phyloP scores from a whole-genome alignment of 2,329 filamentous ascomycete species.

The Coleophoma crateriformis region DNA sequence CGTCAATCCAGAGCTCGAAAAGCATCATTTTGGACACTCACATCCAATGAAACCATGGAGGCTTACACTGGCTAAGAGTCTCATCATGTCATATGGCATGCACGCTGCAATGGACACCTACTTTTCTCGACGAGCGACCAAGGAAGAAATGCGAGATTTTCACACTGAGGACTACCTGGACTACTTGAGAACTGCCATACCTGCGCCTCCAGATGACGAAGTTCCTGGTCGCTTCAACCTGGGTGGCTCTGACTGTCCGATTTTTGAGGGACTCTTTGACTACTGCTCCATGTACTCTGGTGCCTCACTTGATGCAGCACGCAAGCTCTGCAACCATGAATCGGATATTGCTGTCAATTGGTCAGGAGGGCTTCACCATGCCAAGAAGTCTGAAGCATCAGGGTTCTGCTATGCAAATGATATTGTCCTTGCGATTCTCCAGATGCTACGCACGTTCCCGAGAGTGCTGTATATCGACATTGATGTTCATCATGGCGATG shows the following conservation, averaged over 20 bases:
- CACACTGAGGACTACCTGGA: slow-evolving; percentile 88
- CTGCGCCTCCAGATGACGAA: slow-evolving; percentile 62
- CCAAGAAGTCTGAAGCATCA: slow-evolving; percentile 87
- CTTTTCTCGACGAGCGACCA: slow-evolving; percentile 74
- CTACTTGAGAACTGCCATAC: slow-evolving; percentile 70
- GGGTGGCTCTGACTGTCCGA: slow-evolving; percentile 85
- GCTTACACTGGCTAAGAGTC: slow-evolving; percentile 86
- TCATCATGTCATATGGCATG: slow-evolving; percentile 93
- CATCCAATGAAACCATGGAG: slow-evolving; percentile 99
- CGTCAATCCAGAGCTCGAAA: slow-evolving; percentile 90
- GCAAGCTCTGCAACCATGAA: slow-evolving; percentile 79
- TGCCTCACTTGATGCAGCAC: slow-evolving; percentile 82
- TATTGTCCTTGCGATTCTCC: slow-evolving; percentile 88
- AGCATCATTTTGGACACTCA: slow-evolving; percentile 92
- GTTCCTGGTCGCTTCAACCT: slow-evolving; percentile 68
- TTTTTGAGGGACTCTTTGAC: slow-evolving; percentile 93
- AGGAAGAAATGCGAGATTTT: slow-evolving; percentile 81
- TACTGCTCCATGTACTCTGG: slow-evolving; percentile 94
- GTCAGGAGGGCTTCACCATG: slow-evolving; percentile 94
- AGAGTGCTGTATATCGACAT: slow-evolving; percentile 94
- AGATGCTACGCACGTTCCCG: slow-evolving; percentile 75
- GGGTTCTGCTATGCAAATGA: slow-evolving; percentile 99
- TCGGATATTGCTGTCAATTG: slow-evolving; percentile 97
- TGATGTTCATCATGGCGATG: slow-evolving; percentile 87
- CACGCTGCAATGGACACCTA: slow-evolving; percentile 97